Conservation (phyloP, 2,329 filamentous ascomycete species). For the Fonsecaea pedrosoi region DNA sequence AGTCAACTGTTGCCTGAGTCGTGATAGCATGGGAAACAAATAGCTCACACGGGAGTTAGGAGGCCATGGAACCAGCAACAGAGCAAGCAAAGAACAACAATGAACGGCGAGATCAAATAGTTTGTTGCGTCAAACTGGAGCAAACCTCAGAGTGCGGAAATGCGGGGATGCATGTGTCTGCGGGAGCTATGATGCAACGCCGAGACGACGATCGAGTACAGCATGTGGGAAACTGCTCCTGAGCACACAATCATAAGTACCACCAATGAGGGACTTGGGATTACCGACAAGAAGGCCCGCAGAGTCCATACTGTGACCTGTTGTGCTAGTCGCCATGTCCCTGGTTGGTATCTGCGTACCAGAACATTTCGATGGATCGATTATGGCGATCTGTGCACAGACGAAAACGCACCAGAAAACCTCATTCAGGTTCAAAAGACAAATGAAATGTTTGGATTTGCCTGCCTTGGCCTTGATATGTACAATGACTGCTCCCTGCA, state of each 20-base stretch:
- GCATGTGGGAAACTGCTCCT: background rate
- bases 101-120: background rate
- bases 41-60: background rate
- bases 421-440: background rate
- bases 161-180: constrained; percentile 8
- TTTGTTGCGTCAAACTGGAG: constrained; percentile 3
- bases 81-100: background rate
- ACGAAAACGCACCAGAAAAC: background rate
- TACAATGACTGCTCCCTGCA: constrained; percentile 29
- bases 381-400: background rate
- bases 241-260: background rate
- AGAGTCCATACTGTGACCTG: background rate
- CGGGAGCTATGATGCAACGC: constrained; percentile 11
- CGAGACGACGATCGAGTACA: constrained; percentile 1
- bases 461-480: constrained; percentile 26
- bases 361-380: background rate
- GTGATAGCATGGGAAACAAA: constrained; percentile 10
- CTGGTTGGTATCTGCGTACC: background rate
- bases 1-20: constrained; percentile 17
- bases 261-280: background rate
- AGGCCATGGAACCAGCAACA: background rate
- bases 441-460: constrained; percentile 28
- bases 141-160: too few relatives aligned
- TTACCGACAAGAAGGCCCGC: background rate
- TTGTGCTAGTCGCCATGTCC: background rate